Conservation (phyloP, 1,284 basidiomycete genomes). For the Athelia sp. region DNA sequence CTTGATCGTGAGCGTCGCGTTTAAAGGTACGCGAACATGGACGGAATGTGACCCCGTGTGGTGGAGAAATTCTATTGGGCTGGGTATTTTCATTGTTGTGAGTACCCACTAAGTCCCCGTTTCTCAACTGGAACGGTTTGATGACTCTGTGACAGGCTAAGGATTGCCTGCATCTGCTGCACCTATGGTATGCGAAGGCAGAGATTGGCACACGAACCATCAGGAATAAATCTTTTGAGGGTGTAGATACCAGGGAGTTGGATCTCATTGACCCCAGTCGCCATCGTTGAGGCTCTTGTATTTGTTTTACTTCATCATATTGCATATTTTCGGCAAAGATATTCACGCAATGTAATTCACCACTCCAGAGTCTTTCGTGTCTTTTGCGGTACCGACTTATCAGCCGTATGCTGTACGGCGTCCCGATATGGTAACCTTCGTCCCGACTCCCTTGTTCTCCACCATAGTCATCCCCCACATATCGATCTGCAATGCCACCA, state of each 20-base stretch:
- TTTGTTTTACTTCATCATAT: too few species aligned
- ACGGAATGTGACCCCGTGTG: conserved; percentile 68
- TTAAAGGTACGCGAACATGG: conserved; percentile 56
- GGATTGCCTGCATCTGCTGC: conserved; percentile 59
- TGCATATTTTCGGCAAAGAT: too few species aligned
- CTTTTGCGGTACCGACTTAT: too few species aligned
- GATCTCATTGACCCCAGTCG: conserved; percentile 45
- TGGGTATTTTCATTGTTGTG: conserved; percentile 65
- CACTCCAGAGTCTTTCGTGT: too few species aligned
- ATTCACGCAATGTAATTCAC: too few species aligned
- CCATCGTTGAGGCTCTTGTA: too few species aligned
- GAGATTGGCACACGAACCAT: conserved; percentile 63
- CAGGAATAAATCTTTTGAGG: conserved; percentile 64
- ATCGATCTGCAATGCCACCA: too few species aligned
- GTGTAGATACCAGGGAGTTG: conserved; percentile 57
- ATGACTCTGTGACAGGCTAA: conserved; percentile 41
- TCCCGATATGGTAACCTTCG: too few species aligned
- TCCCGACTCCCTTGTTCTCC: too few species aligned
- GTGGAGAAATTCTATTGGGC: conserved; percentile 45
- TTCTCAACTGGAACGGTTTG: not conserved
- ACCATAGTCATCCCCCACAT: too few species aligned
- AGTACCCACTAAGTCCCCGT: conserved; percentile 20
- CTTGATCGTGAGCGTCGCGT: conserved; percentile 40
- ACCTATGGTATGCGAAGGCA: conserved; percentile 62
- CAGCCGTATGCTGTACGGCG: too few species aligned